These are phyloP conservation scores for Trypanosoma melophagium DNA, from an alignment of 208 protist species.

Conservation along the genomic window DNA sequence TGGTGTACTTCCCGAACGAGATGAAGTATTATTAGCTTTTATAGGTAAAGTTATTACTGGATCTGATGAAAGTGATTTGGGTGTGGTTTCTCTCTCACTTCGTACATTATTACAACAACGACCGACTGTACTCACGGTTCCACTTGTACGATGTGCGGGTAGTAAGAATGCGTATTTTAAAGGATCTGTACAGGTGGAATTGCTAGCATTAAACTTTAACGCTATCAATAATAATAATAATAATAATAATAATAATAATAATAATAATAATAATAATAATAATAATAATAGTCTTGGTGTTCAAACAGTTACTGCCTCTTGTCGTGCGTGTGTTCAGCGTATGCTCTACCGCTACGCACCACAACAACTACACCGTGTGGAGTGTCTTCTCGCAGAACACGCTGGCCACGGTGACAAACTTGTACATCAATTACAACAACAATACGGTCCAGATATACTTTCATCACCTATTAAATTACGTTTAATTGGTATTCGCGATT, in stretches of 20 bases:
- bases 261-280: no score
- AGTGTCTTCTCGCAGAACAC: constrained; percentile 31
- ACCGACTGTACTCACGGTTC: constrained; percentile 8
- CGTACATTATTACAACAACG: not conserved
- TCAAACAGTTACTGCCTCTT: constrained; percentile 1
- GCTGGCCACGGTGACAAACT: constrained; percentile 16
- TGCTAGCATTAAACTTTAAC: constrained; percentile 20
- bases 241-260: no score
- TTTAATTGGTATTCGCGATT: constrained; percentile 25
- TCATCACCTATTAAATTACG: constrained; percentile 20
- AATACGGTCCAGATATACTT: constrained; percentile 17
- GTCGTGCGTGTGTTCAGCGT: constrained; percentile 15
- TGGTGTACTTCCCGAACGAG: constrained; percentile 19
- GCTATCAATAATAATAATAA: no score
- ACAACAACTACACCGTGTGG: constrained; percentile 34
- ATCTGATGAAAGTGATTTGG: constrained; percentile 8
- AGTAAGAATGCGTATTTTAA: constrained; percentile 22
- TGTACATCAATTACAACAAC: not conserved
- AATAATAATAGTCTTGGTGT: no score
- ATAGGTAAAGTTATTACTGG: constrained; percentile 16
- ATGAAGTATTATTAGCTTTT: constrained; percentile 24
- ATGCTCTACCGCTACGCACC: constrained; percentile 35
- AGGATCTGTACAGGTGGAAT: constrained; percentile 31
- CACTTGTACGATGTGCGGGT: constrained; percentile 27
- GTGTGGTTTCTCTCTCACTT: constrained; percentile 10